Evolutionary conservation across 1,284 basidiomycete genomes (phyloP).

Genomic region (Ustilago lituana): DNA sequence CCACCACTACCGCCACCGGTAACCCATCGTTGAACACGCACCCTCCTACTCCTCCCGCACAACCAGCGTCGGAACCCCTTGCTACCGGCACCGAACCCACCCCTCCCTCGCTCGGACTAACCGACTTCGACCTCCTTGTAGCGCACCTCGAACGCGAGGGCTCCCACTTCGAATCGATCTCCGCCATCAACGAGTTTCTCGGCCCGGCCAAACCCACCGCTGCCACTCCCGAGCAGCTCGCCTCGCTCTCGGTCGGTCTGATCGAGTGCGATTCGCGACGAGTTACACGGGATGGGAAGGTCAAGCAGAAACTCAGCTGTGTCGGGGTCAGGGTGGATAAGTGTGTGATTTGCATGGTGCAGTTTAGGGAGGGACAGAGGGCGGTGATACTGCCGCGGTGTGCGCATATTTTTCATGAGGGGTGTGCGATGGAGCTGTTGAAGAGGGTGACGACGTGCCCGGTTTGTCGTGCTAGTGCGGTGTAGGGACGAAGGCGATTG

Average conservation of each 20-base stretch:
- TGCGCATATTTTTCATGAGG: constrained; percentile 71
- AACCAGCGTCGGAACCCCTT: too few species aligned
- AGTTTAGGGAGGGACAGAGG: constrained; percentile 76
- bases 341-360: constrained; percentile 81
- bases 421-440: constrained; percentile 42
- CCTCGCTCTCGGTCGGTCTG: constrained; percentile 72
- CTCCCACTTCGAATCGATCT: constrained; percentile 69
- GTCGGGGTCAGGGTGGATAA: constrained; percentile 79
- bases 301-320: constrained; percentile 79
- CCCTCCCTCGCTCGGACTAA: constrained; percentile 47
- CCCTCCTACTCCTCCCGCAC: neutral
- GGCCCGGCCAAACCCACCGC: constrained; percentile 71
- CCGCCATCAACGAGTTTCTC: constrained; percentile 74
- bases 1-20: too few species aligned
- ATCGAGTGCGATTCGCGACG: constrained; percentile 77
- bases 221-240: constrained; percentile 64
- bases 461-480: constrained; percentile 39
- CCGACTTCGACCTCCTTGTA: constrained; percentile 64
- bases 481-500: too few species aligned
- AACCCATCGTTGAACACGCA: too few species aligned
- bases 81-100: too few species aligned
- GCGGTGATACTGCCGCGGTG: constrained; percentile 76
- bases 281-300: constrained; percentile 76
- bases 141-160: constrained; percentile 49
- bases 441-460: constrained; percentile 42